Conservation (phyloP, 2,329 filamentous ascomycete genomes). For the Oidium heveae region DNA sequence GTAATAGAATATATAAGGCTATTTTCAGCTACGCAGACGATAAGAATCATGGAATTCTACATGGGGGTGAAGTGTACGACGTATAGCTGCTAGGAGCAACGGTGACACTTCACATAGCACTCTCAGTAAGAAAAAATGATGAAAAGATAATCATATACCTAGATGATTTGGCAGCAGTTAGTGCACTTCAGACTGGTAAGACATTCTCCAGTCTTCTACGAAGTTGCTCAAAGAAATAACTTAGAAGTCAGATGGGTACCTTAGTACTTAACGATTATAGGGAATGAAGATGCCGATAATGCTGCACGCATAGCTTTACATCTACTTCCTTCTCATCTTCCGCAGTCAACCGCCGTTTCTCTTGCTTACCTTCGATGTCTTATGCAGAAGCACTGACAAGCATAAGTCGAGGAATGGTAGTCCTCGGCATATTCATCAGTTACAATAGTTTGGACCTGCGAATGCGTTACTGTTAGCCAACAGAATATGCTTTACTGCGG, state of each 20-base stretch:
- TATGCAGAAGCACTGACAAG: too few species aligned
- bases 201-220: neutral
- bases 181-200: too few species aligned
- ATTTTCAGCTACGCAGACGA: too few species aligned
- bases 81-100: neutral
- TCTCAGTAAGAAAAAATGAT: neutral
- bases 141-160: neutral
- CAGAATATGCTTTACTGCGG: neutral
- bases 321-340: too few species aligned
- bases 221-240: neutral
- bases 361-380: too few species aligned
- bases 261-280: neutral
- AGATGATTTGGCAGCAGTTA: neutral
- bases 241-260: neutral
- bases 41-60: too few species aligned
- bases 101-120: neutral
- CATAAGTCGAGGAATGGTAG: too few species aligned
- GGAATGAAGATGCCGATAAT: neutral
- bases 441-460: too few species aligned
- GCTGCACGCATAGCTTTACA: too few species aligned
- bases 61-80: too few species aligned
- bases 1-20: neutral
- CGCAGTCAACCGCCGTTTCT: too few species aligned
- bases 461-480: neutral
- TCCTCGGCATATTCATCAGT: too few species aligned